Conservation (phyloP, 495 filamentous ascomycete genomes). For the Penicillium simplicissimum region DNA sequence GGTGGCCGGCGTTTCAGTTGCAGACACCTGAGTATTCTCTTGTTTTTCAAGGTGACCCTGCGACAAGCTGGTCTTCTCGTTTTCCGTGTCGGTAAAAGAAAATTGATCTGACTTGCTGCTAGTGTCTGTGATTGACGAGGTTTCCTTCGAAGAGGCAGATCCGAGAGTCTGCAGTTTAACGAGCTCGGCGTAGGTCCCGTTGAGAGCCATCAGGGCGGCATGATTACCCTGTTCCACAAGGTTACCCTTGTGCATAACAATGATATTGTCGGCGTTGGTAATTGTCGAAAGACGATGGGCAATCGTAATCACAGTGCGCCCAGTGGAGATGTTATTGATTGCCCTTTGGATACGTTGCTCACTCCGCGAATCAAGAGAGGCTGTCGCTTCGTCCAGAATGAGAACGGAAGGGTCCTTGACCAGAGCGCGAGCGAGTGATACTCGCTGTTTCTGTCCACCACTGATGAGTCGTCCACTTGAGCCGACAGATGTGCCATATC, state of each 20-base stretch:
- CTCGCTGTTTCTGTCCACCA: slow-evolving; percentile 63
- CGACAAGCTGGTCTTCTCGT: slow-evolving; percentile 26
- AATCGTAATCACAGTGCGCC: slow-evolving; percentile 50
- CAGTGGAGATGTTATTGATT: slow-evolving; percentile 46
- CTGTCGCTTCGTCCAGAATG: slow-evolving; percentile 82
- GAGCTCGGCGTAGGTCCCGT: slow-evolving; percentile 49
- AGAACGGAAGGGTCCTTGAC: slow-evolving; percentile 79
- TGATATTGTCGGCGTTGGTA: slow-evolving; percentile 65
- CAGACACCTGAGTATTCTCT: slow-evolving; percentile 20
- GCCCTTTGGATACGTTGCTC: slow-evolving; percentile 55
- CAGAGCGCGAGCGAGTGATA: slow-evolving; percentile 69
- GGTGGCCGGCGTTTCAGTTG: slow-evolving; percentile 16
- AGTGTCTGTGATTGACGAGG: slow-evolving; percentile 20
- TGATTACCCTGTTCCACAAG: slow-evolving; percentile 59
- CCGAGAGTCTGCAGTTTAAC: slow-evolving; percentile 44
- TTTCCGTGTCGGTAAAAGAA: slow-evolving; percentile 26
- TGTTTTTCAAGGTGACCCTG: slow-evolving; percentile 14
- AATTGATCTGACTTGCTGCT: slow-evolving; percentile 29
- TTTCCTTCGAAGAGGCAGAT: slow-evolving; percentile 26
- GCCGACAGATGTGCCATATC: slow-evolving; percentile 54
- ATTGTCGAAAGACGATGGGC: slow-evolving; percentile 52
- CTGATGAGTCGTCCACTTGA: slow-evolving; percentile 59
- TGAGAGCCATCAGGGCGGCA: slow-evolving; percentile 35
- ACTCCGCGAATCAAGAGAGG: slow-evolving; percentile 52
- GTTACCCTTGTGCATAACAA: slow-evolving; percentile 57